These are phyloP conservation scores for Phoenix roebelenii DNA, from an alignment of 176 grass and related monocot genomes.

Conservation along the genomic window DNA sequence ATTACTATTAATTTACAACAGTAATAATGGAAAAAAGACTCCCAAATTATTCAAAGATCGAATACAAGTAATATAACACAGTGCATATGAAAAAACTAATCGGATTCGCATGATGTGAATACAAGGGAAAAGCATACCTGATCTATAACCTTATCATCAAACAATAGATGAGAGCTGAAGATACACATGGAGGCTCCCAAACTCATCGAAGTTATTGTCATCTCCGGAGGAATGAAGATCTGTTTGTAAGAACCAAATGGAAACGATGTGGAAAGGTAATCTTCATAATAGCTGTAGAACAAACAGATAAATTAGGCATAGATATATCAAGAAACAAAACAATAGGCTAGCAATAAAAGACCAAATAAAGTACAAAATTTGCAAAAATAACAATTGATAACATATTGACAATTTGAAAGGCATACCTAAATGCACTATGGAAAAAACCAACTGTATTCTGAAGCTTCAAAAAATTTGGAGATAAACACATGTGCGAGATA, in stretches of 20 bases:
- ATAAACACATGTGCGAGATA: constrained; percentile 78
- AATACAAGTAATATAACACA: no score
- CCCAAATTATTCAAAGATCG: no score
- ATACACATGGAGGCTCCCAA: constrained; percentile 84
- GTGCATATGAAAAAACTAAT: no score
- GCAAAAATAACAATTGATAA: constrained; percentile 2
- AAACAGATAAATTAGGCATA: constrained; percentile 4
- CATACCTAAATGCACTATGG: constrained; percentile 77
- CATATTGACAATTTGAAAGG: not conserved
- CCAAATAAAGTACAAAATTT: constrained; percentile 13
- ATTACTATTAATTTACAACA: no score
- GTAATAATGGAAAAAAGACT: no score
- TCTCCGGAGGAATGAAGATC: constrained; percentile 79
- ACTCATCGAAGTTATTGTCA: constrained; percentile 45
- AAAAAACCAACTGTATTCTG: constrained; percentile 83
- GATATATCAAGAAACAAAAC: not conserved
- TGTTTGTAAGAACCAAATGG: constrained; percentile 93
- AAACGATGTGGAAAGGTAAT: constrained; percentile 74
- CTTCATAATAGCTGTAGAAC: constrained; percentile 73
- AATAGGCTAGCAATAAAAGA: not conserved
- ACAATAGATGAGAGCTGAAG: constrained; percentile 80
- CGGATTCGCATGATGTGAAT: no score
- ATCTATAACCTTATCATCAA: constrained; percentile 86
- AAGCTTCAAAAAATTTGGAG: constrained; percentile 62
- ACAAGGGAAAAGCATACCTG: constrained; percentile 33